phyloP scores from a whole-genome alignment of 2,329 filamentous ascomycete genomes.

The Beauveria bassiana region DNA sequence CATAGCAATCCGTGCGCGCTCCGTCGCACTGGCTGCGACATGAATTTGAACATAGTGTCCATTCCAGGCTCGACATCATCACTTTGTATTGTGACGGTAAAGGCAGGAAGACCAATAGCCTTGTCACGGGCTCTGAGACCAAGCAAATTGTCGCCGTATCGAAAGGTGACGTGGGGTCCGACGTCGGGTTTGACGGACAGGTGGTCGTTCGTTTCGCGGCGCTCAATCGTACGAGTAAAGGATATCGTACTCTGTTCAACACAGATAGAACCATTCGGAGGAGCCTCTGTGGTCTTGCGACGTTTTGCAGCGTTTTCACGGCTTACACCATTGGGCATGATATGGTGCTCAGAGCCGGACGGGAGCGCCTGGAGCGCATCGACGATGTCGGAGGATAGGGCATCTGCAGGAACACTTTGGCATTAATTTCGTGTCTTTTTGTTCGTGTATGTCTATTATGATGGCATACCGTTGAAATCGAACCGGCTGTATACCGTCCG shows the following conservation, averaged over 20 bases:
- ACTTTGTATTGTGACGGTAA: not conserved
- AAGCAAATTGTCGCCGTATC: not conserved
- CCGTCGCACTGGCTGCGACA: not conserved
- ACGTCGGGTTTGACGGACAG: slow-evolving; percentile 15
- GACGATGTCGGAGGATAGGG: slow-evolving; percentile 18
- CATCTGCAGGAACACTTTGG: slow-evolving; percentile 12
- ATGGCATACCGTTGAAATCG: slow-evolving; percentile 1
- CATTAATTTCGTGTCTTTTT: not conserved
- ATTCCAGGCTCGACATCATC: not conserved
- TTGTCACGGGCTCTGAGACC: not conserved
- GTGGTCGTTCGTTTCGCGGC: slow-evolving; percentile 8
- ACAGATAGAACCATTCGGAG: slow-evolving; percentile 17
- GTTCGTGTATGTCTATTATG: not conserved
- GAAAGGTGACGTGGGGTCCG: slow-evolving; percentile 12
- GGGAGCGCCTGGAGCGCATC: slow-evolving; percentile 18
- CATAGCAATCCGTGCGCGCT: slow-evolving; percentile 27
- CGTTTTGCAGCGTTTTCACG: slow-evolving; percentile 22
- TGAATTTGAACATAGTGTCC: slow-evolving; percentile 14
- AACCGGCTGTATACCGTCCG: slow-evolving; percentile 1
- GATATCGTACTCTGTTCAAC: slow-evolving; percentile 19
- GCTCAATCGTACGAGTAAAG: slow-evolving; percentile 20
- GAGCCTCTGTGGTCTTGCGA: slow-evolving; percentile 19
- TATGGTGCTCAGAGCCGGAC: slow-evolving; percentile 12
- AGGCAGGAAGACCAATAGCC: not conserved
- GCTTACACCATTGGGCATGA: not conserved